Evolutionary conservation across 2,329 filamentous ascomycete species (phyloP).

Genomic region (Phymatotrichopsis omnivora): DNA sequence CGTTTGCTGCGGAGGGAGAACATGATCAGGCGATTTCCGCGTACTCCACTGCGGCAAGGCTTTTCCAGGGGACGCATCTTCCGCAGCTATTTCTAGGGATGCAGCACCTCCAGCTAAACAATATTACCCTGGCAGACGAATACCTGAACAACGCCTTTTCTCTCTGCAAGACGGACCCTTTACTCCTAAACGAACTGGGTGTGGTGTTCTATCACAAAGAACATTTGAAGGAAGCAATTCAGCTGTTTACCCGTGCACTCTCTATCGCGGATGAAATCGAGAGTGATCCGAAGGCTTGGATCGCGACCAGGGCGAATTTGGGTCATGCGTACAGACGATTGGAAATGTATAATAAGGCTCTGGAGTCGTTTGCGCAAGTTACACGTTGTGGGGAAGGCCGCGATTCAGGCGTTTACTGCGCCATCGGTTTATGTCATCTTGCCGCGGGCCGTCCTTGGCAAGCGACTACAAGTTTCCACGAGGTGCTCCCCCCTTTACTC

Average conservation of each 20-base stretch:
- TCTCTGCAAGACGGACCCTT: constrained; percentile 71
- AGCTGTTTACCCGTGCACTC: constrained; percentile 68
- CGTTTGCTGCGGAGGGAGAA: constrained; percentile 92
- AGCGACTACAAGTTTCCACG: constrained; percentile 71
- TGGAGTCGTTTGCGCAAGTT: constrained; percentile 78
- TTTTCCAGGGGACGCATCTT: constrained; percentile 95
- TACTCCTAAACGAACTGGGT: constrained; percentile 90
- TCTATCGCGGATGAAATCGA: constrained; percentile 69
- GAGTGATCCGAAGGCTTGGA: constrained; percentile 70
- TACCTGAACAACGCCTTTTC: constrained; percentile 84
- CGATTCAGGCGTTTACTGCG: constrained; percentile 65
- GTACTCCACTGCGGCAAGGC: constrained; percentile 84
- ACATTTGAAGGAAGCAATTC: constrained; percentile 61
- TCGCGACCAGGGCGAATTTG: constrained; percentile 77
- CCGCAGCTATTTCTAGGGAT: constrained; percentile 94
- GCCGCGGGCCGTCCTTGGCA: constrained; percentile 65
- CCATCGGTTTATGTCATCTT: constrained; percentile 74
- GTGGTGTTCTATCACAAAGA: constrained; percentile 93
- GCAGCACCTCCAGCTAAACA: constrained; percentile 95
- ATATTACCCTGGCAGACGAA: constrained; percentile 85
- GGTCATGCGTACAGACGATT: constrained; percentile 75
- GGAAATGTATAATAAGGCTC: constrained; percentile 57
- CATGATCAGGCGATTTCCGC: constrained; percentile 97
- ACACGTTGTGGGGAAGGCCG: constrained; percentile 66
- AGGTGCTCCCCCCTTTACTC: constrained; percentile 36